A percentile compares a stretch with the other conserved stretches of the same genome.
These are phyloP conservation scores for Luffa acutangula DNA, from an alignment of 306 rosid genomes.

Conservation along the genomic window DNA sequence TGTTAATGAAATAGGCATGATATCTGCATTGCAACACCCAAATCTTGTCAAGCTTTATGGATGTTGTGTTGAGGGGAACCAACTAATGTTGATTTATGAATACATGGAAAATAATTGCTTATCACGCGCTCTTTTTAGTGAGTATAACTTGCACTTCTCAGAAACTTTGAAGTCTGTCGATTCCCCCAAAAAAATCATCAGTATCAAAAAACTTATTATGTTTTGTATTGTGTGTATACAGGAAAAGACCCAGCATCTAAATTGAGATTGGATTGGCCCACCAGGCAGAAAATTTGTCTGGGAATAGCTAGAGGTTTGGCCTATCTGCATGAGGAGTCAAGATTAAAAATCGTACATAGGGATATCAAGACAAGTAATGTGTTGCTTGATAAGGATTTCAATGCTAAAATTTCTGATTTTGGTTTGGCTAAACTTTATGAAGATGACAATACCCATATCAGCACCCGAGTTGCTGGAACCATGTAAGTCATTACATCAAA, in stretches of 20 bases:
- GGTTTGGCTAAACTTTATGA: constrained; percentile 93
- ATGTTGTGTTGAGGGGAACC: constrained; percentile 89
- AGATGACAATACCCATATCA: constrained; percentile 76
- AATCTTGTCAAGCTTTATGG: constrained; percentile 93
- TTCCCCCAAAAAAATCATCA: neutral
- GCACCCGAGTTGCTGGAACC: constrained; percentile 94
- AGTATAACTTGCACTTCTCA: constrained; percentile 4
- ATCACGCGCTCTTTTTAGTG: constrained; percentile 82
- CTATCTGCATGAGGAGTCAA: constrained; percentile 84
- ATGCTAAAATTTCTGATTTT: constrained; percentile 86
- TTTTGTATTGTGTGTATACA: constrained; percentile 16
- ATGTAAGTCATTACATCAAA: constrained; percentile 40
- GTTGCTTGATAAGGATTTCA: constrained; percentile 74
- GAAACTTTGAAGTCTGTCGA: neutral
- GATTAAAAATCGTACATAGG: constrained; percentile 72
- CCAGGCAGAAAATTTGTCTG: constrained; percentile 78
- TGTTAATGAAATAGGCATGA: constrained; percentile 85
- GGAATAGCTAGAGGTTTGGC: constrained; percentile 89
- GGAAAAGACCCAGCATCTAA: constrained; percentile 43
- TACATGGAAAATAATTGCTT: constrained; percentile 92
- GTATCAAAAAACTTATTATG: neutral
- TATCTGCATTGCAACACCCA: constrained; percentile 86
- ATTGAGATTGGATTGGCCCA: constrained; percentile 59
- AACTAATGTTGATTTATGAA: constrained; percentile 69
- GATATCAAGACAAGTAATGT: constrained; percentile 97